These are phyloP conservation scores for Colletotrichum magnum DNA, from an alignment of 2,329 filamentous ascomycete genomes.

Conservation along the genomic window DNA sequence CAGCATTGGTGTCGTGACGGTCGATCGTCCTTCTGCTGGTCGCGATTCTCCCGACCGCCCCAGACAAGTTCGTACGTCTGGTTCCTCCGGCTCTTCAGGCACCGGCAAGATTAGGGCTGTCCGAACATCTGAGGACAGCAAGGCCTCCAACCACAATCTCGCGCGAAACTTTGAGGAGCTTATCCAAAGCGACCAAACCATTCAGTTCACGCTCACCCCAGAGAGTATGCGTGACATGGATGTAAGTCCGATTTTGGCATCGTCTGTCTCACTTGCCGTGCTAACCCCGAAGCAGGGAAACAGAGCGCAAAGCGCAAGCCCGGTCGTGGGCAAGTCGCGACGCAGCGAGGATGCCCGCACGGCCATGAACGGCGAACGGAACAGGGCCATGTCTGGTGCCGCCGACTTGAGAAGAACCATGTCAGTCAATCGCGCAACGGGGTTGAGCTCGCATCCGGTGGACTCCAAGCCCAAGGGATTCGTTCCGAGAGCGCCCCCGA, in stretches of 20 bases:
- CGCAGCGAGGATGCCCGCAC: conserved; percentile 63
- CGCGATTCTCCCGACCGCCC: conserved; percentile 41
- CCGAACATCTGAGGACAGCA: conserved; percentile 72
- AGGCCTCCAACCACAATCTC: conserved; percentile 66
- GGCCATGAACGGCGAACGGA: conserved; percentile 52
- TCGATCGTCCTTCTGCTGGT: conserved; percentile 49
- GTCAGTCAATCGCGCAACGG: conserved; percentile 51
- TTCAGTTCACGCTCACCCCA: conserved; percentile 86
- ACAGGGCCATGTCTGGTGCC: conserved; percentile 55
- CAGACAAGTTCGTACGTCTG: conserved; percentile 62
- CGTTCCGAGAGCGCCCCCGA: conserved; percentile 50
- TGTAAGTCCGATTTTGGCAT: conserved; percentile 8
- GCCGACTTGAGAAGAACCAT: conserved; percentile 55
- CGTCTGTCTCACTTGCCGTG: no score
- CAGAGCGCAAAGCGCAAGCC: conserved; percentile 55
- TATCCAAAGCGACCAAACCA: conserved; percentile 85
- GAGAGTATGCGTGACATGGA: conserved; percentile 80
- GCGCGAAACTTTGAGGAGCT: conserved; percentile 82
- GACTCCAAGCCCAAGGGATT: conserved; percentile 44
- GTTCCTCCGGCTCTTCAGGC: conserved; percentile 65
- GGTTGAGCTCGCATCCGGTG: conserved; percentile 54
- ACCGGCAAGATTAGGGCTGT: conserved; percentile 66
- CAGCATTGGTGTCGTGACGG: conserved; percentile 55
- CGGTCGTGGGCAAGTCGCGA: conserved; percentile 57
- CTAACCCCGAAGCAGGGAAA: conserved; percentile 52